Evolutionary conservation across 2,329 filamentous ascomycete genomes (phyloP).

Genomic region (Aspergillus neoniger): DNA sequence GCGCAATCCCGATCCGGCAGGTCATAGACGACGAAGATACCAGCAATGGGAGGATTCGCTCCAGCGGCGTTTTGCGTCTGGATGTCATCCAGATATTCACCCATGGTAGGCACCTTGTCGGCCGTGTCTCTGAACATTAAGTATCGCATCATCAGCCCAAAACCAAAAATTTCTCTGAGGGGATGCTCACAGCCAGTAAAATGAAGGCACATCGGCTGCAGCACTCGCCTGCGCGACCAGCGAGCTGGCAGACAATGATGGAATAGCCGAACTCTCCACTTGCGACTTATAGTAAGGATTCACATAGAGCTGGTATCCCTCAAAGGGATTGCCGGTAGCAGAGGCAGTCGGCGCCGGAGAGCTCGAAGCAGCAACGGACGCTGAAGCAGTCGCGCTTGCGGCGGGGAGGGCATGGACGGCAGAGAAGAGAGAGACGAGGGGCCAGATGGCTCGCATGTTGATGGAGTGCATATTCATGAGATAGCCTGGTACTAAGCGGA

Average conservation of each 20-base stretch:
- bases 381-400: slow-evolving; percentile 16
- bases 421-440: slow-evolving; percentile 21
- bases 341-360: slow-evolving; percentile 20
- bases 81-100: slow-evolving; percentile 51
- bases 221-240: slow-evolving; percentile 52
- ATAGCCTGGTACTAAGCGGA: too few relatives aligned
- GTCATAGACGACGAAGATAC: slow-evolving; percentile 63
- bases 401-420: slow-evolving; percentile 23
- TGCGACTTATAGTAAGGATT: slow-evolving; percentile 58
- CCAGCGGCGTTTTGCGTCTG: slow-evolving; percentile 50
- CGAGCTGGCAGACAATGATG: slow-evolving; percentile 57
- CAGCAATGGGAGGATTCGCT: slow-evolving; percentile 50
- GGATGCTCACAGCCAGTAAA: slow-evolving; percentile 53
- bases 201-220: slow-evolving; percentile 55
- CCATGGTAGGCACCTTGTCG: slow-evolving; percentile 53
- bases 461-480: slow-evolving; percentile 11
- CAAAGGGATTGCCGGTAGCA: slow-evolving; percentile 54
- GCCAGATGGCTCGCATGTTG: slow-evolving; percentile 25
- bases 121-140: slow-evolving; percentile 44
- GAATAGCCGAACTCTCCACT: slow-evolving; percentile 59
- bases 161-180: neutral
- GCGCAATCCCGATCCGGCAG: slow-evolving; percentile 66
- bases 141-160: neutral
- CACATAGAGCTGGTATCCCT: slow-evolving; percentile 52
- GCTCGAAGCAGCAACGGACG: slow-evolving; percentile 19